A percentile compares a stretch with the other conserved stretches of the same genome.
Evolutionary conservation across 768 basidiomycete genomes (phyloP).

Genomic region (Dacryopinax spathularia): DNA sequence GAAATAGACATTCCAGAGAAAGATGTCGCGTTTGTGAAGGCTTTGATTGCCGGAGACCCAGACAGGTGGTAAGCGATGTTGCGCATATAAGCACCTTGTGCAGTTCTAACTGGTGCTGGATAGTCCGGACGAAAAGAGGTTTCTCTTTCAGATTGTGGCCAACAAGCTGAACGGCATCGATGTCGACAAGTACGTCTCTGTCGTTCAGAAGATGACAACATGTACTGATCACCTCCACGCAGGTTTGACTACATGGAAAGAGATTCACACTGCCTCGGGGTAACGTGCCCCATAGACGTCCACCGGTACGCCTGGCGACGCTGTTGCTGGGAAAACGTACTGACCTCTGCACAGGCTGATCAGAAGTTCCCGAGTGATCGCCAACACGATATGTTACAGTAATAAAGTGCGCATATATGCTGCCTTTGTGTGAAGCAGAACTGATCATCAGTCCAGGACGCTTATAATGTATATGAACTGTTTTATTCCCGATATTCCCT

Average conservation of each 20-base stretch:
- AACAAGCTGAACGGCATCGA: conserved; percentile 72
- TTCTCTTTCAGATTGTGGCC: conserved; percentile 73
- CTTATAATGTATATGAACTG: conserved; percentile 58
- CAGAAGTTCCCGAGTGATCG: conserved; percentile 57
- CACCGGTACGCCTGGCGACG: conserved; percentile 31
- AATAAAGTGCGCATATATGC: conserved; percentile 29
- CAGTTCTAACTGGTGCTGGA: neutral
- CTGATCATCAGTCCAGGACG: conserved; percentile 34
- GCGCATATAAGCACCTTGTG: neutral
- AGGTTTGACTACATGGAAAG: conserved; percentile 75
- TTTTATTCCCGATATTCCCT: conserved; percentile 60
- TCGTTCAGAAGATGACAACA: neutral
- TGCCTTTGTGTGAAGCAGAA: neutral
- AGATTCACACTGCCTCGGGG: conserved; percentile 59
- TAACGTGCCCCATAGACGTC: conserved; percentile 38
- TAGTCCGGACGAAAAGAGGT: conserved; percentile 40
- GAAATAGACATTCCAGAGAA: conserved; percentile 33
- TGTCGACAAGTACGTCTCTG: conserved; percentile 55
- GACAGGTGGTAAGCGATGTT: neutral
- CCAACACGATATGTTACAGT: conserved; percentile 62
- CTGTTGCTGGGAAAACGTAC: no score
- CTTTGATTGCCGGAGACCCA: conserved; percentile 55
- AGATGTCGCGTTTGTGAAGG: conserved; percentile 54
- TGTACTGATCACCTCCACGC: neutral
- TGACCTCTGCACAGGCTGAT: conserved; percentile 38